Evolutionary conservation across 225 moss, liverwort and hornwort species (phyloP), one percentile per base, ranked within the genome.

Genomic region (Marchantia polymorpha): DNA sequence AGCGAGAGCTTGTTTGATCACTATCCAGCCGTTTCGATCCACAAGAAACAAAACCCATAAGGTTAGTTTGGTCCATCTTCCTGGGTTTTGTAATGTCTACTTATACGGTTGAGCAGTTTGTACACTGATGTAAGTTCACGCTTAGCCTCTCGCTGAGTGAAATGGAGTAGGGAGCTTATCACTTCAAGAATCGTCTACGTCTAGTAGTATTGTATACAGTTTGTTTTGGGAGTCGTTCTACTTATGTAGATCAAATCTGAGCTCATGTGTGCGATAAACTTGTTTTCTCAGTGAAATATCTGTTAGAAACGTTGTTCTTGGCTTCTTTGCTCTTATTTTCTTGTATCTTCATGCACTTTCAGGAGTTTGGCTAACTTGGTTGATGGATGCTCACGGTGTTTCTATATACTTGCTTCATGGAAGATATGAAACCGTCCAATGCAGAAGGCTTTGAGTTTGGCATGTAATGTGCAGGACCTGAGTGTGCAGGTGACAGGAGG

Each of bases 401-500:
- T 65, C 65, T 29, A 4, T 65, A 26, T 65, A 14, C 4, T 65
- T 65, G 25, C 11, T 65, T 12, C 12, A 65, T 26, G 65, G 25
- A 65, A 65, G 11, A 58, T 58, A 22, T 60, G 65, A 9, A 27
- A 65, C 65, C 29, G 65, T 65, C 65, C 10, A 27, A 12, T 8
- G 27, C 65, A 65, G 65, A 65, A 65, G 26, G 65, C 65, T 65
- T 65, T 65, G 65, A 65, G 65, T 65, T 10, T 65, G 65, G 29
- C 27, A 65, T 65, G 27, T 27, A 12, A 27, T 65, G 65, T 65
- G 65, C 65, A 65, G 65, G 65, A 65, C 27, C 65, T 29, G 65
- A 65, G 65, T 65, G 65, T 65, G 65, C 65, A 65, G 65, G 65
- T 65, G 29, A 65, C 65, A 23, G 65, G 65, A 29, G 25, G 65